Evolutionary conservation across 208 protist genomes (phyloP).

Genomic region (Wallacemonas sp.): DNA sequence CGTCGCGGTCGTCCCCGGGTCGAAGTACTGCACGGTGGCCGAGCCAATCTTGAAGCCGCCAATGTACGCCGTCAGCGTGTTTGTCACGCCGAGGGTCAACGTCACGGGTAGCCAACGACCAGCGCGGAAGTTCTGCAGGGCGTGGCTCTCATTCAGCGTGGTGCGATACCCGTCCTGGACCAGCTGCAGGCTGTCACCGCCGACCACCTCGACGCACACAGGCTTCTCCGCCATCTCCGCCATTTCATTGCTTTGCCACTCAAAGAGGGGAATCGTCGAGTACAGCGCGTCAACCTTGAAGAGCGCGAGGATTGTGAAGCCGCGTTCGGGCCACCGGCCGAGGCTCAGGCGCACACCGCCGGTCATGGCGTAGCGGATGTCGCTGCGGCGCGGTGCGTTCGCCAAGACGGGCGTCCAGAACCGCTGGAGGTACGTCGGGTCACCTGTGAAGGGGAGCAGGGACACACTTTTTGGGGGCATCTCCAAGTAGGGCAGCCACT

Average conservation of each 20-base stretch:
- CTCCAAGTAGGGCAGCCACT: conserved; percentile 69
- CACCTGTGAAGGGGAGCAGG: conserved; percentile 52
- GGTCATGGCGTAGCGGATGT: conserved; percentile 60
- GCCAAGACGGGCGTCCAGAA: conserved; percentile 79
- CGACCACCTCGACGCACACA: conserved; percentile 30
- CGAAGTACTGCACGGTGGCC: conserved; percentile 43
- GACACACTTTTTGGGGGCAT: conserved; percentile 34
- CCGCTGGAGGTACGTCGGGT: conserved; percentile 30
- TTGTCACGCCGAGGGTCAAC: conserved; percentile 45
- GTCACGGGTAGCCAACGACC: conserved; percentile 62
- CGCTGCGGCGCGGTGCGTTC: conserved; percentile 54
- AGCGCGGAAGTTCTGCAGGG: conserved; percentile 54
- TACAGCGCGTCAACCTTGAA: conserved; percentile 73
- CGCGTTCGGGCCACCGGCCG: conserved; percentile 53
- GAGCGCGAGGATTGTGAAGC: conserved; percentile 60
- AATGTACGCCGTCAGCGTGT: conserved; percentile 63
- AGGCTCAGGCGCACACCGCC: conserved; percentile 68
- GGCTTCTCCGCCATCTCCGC: conserved; percentile 12
- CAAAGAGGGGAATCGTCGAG: conserved; percentile 64
- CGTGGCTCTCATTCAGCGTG: conserved; percentile 67
- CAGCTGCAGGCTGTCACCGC: conserved; percentile 68
- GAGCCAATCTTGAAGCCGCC: conserved; percentile 66
- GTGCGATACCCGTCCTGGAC: conserved; percentile 37
- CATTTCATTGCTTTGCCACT: conserved; percentile 40
- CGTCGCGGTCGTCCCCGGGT: conserved; percentile 36